Base-by-base conservation (phyloP, 805 yeast species). In the Sporopachydermia quercuum region DNA sequence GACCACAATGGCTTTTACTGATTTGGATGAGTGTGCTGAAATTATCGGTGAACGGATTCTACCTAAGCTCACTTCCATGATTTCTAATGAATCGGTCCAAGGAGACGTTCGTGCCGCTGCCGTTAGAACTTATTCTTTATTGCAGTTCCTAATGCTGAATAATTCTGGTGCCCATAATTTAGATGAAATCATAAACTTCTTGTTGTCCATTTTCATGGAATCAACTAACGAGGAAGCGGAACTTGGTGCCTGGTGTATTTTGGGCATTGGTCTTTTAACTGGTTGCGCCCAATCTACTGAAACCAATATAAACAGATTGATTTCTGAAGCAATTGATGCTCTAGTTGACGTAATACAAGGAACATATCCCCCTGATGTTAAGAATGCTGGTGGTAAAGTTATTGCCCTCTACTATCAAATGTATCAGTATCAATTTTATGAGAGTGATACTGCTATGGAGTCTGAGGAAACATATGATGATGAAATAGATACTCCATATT, bases 341-440 rank as follows among this genome's bases (percentile, higher is more conserved):
- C 50, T 71, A 15, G 30, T 23, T 8, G 30, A 23, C 30, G 30
- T 23, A 23, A 23, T 23, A 8, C 30, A 23, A n/a, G 68, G 67
- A 40, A 56, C 61, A 36, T 66, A 57, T 23, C 58, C 60, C 33
- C 52, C 63, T 15, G 73, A 67, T n/a, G 57, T 76, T 5, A 58
- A 70, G 16, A 67, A 69, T 39, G 72, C 81, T 0, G 70, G 73
- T 1, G 76, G 74, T 3, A 63, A 75, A 45, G 58, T 73, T 11
- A 56, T 73, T 37, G 84, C 75, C 1, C 56, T 77, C 33, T 61
- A 68, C 46, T 73, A 70, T 49, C 84, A 78, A 49, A 46, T 67
- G 11, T 70, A 49, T 39, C 40, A 48, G 27, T 36, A 36, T 36
- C 5, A 11, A 6, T 8, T 6, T 16, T 14, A 61, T 48, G 59